A percentile compares a stretch with the other conserved stretches of the same genome.
phyloP scores from a whole-genome alignment of 805 yeast genomes.

The Ogataea neopini region DNA sequence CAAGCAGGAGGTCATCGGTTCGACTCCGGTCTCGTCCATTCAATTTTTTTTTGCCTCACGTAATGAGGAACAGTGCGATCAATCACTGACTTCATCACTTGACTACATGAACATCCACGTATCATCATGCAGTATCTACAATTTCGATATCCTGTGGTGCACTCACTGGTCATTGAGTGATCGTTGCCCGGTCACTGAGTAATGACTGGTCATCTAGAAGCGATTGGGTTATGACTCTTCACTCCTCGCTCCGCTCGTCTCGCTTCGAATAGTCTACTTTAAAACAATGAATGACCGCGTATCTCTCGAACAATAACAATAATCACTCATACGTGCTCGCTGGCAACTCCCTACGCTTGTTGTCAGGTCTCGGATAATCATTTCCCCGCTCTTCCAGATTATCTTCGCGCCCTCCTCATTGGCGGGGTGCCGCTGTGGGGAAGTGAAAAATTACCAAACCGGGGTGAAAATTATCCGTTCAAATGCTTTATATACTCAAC shows the following conservation, averaged over 20 bases:
- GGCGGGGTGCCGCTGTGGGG: conserved; percentile 7
- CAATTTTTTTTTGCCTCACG: conserved; percentile 6
- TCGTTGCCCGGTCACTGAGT: too few relatives aligned
- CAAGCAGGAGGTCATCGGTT: conserved; percentile 78
- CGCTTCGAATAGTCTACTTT: not conserved
- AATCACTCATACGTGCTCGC: not conserved
- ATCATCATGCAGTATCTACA: too few relatives aligned
- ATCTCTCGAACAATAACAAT: too few relatives aligned
- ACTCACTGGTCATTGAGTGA: too few relatives aligned
- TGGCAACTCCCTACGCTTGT: not conserved
- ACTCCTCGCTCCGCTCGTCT: not conserved
- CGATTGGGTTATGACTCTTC: too few relatives aligned
- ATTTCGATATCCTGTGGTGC: too few relatives aligned
- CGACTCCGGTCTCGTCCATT: conserved; percentile 76
- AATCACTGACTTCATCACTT: not conserved
- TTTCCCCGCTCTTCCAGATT: conserved; percentile 4
- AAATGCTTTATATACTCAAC: not conserved
- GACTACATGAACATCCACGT: too few relatives aligned
- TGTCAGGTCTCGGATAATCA: conserved; percentile 4
- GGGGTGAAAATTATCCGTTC: not conserved
- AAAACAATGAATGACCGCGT: too few relatives aligned
- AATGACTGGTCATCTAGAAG: too few relatives aligned
- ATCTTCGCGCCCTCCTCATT: conserved; percentile 3
- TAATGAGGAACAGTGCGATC: too few relatives aligned
- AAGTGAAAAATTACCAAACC: conserved; percentile 2